These are phyloP conservation scores for Candida coleopterorum DNA, from an alignment of 805 yeast genomes.

Conservation along the genomic window DNA sequence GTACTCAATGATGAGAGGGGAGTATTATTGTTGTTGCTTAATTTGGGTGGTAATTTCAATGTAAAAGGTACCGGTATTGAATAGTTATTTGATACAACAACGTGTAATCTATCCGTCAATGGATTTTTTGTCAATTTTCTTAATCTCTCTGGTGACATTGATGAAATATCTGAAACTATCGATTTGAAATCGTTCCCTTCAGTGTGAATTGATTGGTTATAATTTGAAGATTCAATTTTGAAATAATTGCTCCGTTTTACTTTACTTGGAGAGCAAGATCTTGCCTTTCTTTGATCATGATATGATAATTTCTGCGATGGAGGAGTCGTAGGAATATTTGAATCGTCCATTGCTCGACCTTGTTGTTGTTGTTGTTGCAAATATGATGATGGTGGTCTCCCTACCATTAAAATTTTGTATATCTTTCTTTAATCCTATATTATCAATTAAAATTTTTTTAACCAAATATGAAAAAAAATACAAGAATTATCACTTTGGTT, in stretches of 20 bases:
- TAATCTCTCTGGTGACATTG: constrained; percentile 20
- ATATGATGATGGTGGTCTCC: neutral
- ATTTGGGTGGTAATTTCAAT: constrained; percentile 36
- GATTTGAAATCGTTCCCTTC: constrained; percentile 24
- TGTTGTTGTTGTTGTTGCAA: neutral
- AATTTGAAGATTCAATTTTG: too few species aligned
- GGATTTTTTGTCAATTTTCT: constrained; percentile 31
- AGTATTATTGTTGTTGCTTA: constrained; percentile 26
- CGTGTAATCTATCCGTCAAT: constrained; percentile 31
- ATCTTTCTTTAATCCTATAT: too few species aligned
- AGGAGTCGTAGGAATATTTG: neutral
- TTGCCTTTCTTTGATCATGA: constrained; percentile 20
- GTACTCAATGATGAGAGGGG: constrained; percentile 17
- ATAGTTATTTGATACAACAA: constrained; percentile 20
- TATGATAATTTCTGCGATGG: neutral
- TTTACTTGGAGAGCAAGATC: constrained; percentile 33
- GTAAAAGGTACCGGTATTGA: constrained; percentile 42
- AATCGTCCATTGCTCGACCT: constrained; percentile 5
- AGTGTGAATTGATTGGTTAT: constrained; percentile 4
- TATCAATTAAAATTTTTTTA: too few species aligned
- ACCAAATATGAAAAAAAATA: too few species aligned
- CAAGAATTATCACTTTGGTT: too few species aligned
- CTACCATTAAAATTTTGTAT: too few species aligned
- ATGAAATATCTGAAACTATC: constrained; percentile 13
- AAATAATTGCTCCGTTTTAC: too few species aligned